A percentile compares a stretch with the other conserved stretches of the same genome.
Evolutionary conservation across 805 yeast genomes (phyloP).

Genomic region (Nakazawaea peltata): DNA sequence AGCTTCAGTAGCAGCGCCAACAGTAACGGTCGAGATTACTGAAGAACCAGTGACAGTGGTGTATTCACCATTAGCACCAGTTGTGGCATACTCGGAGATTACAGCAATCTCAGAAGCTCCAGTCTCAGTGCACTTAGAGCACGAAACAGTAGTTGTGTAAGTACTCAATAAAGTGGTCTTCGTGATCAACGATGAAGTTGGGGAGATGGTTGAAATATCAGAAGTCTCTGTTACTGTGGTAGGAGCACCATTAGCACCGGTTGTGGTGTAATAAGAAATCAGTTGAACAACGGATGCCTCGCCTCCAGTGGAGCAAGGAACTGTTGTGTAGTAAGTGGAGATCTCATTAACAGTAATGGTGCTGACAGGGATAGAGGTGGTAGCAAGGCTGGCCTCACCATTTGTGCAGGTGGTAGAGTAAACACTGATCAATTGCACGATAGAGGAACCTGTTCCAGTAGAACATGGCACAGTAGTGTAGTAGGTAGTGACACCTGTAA

Average conservation of each 20-base stretch:
- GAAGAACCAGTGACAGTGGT: constrained; percentile 1
- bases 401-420: background rate
- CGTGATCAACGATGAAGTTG: no score
- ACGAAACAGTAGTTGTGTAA: background rate
- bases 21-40: background rate
- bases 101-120: background rate
- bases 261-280: constrained; percentile 3
- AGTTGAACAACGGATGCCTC: background rate
- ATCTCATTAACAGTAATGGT: background rate
- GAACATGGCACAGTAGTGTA: constrained; percentile 1
- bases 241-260: constrained; percentile 3
- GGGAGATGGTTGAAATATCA: constrained; percentile 1
- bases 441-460: background rate
- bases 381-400: background rate
- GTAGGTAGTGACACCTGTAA: background rate
- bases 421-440: background rate
- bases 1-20: background rate
- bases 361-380: background rate
- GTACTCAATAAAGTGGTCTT: no score
- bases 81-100: constrained; percentile 1
- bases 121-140: background rate
- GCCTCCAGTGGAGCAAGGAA: background rate
- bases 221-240: constrained; percentile 1
- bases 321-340: background rate
- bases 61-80: constrained; percentile 1